Conservation (phyloP, 148 eudicot genomes). For the Rhododendron ovatum region DNA sequence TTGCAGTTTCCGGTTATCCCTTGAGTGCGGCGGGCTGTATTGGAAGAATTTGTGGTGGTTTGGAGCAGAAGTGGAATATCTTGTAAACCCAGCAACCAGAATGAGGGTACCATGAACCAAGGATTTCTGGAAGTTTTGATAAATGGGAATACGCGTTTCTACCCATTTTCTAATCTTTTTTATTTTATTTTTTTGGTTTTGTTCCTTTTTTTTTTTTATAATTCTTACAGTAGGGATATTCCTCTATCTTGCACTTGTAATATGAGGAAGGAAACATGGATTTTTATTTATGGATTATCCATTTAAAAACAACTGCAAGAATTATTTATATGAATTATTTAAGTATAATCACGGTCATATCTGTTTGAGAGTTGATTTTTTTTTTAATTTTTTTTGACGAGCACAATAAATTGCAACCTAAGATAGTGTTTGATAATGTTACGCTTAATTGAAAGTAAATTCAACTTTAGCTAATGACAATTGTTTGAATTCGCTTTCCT, state of each 20-base stretch:
- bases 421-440: too few species aligned
- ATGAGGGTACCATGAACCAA: neutral
- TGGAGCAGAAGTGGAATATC: slow-evolving; percentile 12
- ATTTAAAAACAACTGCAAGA: neutral
- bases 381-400: too few species aligned
- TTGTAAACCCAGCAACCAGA: neutral
- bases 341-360: too few species aligned
- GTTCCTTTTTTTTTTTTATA: neutral
- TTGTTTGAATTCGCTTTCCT: too few species aligned
- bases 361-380: too few species aligned
- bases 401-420: too few species aligned
- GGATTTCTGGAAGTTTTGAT: neutral
- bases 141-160: neutral
- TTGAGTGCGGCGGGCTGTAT: slow-evolving; percentile 17
- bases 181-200: neutral
- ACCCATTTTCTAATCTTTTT: neutral
- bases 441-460: too few species aligned
- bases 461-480: neutral
- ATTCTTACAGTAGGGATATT: neutral
- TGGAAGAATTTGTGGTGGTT: slow-evolving; percentile 6
- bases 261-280: neutral
- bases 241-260: neutral
- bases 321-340: too few species aligned
- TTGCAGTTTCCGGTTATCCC: slow-evolving; percentile 13
- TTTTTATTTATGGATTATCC: neutral